Percentiles rank a stretch among this genome's conserved stretches.
Evolutionary conservation across 2,329 filamentous ascomycete species (phyloP).

Genomic region (Phyllosticta citrichinensis): DNA sequence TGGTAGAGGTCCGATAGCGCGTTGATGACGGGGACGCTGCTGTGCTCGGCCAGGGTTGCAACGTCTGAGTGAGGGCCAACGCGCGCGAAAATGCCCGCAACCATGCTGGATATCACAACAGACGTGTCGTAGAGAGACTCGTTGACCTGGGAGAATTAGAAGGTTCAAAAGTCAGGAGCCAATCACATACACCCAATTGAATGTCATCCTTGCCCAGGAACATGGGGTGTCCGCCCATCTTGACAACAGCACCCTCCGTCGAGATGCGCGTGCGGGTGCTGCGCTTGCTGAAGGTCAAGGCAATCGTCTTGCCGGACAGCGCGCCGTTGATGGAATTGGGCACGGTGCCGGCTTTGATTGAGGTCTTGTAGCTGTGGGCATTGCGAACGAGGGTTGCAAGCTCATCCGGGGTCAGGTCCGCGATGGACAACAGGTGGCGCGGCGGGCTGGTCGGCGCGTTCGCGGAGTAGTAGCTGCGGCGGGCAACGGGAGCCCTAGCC

Average conservation of each 20-base stretch:
- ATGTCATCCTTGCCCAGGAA: slow-evolving; percentile 95
- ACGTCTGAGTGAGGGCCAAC: slow-evolving; percentile 44
- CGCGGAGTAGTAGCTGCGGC: slow-evolving; percentile 23
- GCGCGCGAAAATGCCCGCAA: slow-evolving; percentile 39
- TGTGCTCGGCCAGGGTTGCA: slow-evolving; percentile 38
- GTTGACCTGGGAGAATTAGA: slow-evolving; percentile 54
- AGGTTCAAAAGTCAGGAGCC: neutral
- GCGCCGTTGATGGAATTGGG: slow-evolving; percentile 50
- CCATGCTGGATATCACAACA: slow-evolving; percentile 75
- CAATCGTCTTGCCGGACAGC: slow-evolving; percentile 69
- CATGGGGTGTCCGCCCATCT: slow-evolving; percentile 89
- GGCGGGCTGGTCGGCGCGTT: slow-evolving; percentile 43
- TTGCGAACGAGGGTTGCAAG: slow-evolving; percentile 74
- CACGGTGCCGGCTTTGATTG: slow-evolving; percentile 58
- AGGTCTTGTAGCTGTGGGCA: slow-evolving; percentile 65
- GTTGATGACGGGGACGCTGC: slow-evolving; percentile 41
- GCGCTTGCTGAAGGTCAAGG: slow-evolving; percentile 95
- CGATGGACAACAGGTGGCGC: slow-evolving; percentile 85
- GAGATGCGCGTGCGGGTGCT: slow-evolving; percentile 89
- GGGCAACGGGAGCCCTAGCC: slow-evolving; percentile 16
- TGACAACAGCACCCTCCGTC: slow-evolving; percentile 80
- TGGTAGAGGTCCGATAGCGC: slow-evolving; percentile 80
- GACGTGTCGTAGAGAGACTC: slow-evolving; percentile 92
- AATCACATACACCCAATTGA: slow-evolving; percentile 65
- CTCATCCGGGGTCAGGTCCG: slow-evolving; percentile 71